phyloP scores from a whole-genome alignment of 2,329 filamentous ascomycete species.

The Pyrenophora tritici-repentis region DNA sequence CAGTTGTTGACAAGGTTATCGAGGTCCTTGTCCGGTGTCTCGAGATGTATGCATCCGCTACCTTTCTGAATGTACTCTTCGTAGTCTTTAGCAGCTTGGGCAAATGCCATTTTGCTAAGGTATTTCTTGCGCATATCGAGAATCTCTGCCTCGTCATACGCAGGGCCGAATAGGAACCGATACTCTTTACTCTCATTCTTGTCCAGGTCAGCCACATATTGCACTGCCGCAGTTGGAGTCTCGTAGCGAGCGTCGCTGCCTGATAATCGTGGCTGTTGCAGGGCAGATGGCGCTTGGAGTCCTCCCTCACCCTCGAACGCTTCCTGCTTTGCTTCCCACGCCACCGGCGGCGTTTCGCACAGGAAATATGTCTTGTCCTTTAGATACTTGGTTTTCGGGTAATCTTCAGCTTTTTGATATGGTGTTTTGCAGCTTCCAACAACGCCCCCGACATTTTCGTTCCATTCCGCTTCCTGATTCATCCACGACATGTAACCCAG shows the following conservation, averaged over 20 bases:
- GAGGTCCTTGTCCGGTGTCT: slow-evolving; percentile 60
- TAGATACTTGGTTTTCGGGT: slow-evolving; percentile 61
- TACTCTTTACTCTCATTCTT: slow-evolving; percentile 53
- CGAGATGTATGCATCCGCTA: slow-evolving; percentile 57
- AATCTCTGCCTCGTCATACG: slow-evolving; percentile 59
- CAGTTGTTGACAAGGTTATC: slow-evolving; percentile 66
- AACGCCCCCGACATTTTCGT: slow-evolving; percentile 55
- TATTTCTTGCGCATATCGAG: slow-evolving; percentile 54
- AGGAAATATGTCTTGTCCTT: slow-evolving; percentile 65
- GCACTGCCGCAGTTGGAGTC: slow-evolving; percentile 59
- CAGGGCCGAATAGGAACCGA: slow-evolving; percentile 62
- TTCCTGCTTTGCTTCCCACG: slow-evolving; percentile 60
- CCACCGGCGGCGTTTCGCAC: slow-evolving; percentile 57
- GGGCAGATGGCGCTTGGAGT: slow-evolving; percentile 57
- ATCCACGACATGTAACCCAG: slow-evolving; percentile 68
- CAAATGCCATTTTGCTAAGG: slow-evolving; percentile 57
- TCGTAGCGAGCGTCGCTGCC: slow-evolving; percentile 61
- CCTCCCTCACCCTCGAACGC: slow-evolving; percentile 63
- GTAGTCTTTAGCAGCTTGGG: slow-evolving; percentile 54
- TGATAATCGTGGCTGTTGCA: slow-evolving; percentile 48
- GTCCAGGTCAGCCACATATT: slow-evolving; percentile 55
- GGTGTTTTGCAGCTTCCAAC: slow-evolving; percentile 60
- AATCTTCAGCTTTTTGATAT: slow-evolving; percentile 62
- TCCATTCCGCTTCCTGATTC: slow-evolving; percentile 63
- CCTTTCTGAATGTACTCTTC: slow-evolving; percentile 58